Percentiles rank a stretch among this genome's conserved stretches.
Evolutionary conservation across 139 green algal species (phyloP).

Genomic region (Pseudopediastrum boryanum): DNA sequence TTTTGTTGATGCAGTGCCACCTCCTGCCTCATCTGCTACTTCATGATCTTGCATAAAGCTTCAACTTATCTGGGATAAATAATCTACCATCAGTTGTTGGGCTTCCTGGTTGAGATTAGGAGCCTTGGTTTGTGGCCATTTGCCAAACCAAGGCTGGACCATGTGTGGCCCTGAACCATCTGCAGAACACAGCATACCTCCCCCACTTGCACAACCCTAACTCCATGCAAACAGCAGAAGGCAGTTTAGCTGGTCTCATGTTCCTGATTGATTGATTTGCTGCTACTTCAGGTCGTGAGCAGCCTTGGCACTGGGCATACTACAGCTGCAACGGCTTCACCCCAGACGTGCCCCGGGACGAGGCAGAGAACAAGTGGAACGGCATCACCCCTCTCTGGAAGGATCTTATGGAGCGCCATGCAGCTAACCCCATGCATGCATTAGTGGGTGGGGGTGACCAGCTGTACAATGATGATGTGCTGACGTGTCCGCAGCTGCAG

Average conservation of each 20-base stretch:
- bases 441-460: conserved; percentile 65
- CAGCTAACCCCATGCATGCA: conserved; percentile 58
- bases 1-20: too few relatives aligned
- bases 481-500: too few relatives aligned
- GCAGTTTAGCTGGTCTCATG: background rate
- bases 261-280: background rate
- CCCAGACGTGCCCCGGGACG: background rate
- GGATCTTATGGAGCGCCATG: conserved; percentile 49
- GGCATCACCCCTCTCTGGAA: conserved; percentile 47
- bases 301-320: conserved; percentile 42
- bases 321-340: conserved; percentile 41
- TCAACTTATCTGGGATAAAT: too few relatives aligned
- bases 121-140: background rate
- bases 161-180: background rate
- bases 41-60: too few relatives aligned
- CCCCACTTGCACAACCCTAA: background rate
- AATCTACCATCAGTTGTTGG: too few relatives aligned
- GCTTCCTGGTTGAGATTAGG: too few relatives aligned
- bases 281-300: background rate
- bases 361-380: conserved; percentile 5
- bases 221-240: background rate
- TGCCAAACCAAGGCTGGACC: background rate
- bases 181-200: background rate
- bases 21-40: too few relatives aligned
- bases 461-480: conserved; percentile 23